These are phyloP conservation scores for Penicillium nordicum DNA, from an alignment of 2,329 filamentous ascomycete species.

Conservation along the genomic window DNA sequence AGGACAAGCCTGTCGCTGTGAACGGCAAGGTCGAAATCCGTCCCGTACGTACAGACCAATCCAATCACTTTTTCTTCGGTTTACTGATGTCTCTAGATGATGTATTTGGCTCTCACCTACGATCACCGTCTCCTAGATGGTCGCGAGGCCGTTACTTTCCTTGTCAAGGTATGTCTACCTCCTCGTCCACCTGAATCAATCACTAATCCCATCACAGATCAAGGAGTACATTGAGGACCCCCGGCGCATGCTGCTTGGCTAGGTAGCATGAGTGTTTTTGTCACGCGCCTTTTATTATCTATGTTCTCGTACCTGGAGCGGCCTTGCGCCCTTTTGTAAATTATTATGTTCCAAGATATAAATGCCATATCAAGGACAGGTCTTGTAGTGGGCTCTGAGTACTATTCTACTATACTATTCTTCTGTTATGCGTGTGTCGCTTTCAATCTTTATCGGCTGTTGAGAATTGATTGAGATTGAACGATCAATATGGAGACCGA, in stretches of 20 bases:
- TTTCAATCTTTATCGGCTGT: not conserved
- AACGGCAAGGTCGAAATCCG: conserved; percentile 94
- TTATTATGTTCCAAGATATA: conserved; percentile 26
- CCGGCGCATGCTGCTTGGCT: conserved; percentile 74
- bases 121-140: conserved; percentile 95
- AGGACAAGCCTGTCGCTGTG: conserved; percentile 83
- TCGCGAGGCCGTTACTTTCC: conserved; percentile 90
- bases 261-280: conserved; percentile 11
- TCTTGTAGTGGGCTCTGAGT: conserved; percentile 6
- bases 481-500: not conserved
- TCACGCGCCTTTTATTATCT: conserved; percentile 9
- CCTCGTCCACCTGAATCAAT: not conserved
- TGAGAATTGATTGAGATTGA: not conserved
- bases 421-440: not conserved
- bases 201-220: conserved; percentile 45
- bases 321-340: conserved; percentile 27
- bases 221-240: conserved; percentile 98
- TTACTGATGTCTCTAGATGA: conserved; percentile 60
- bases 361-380: conserved; percentile 13
- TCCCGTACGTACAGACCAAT: conserved; percentile 53
- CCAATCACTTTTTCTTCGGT: not conserved
- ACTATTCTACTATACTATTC: not conserved
- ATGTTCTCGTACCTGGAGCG: conserved; percentile 15
- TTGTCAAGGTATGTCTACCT: conserved; percentile 65
- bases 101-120: conserved; percentile 97